A percentile compares a stretch with the other conserved stretches of the same genome.
phyloP scores from a whole-genome alignment of 306 rosid species.

The Dryas drummondii region DNA sequence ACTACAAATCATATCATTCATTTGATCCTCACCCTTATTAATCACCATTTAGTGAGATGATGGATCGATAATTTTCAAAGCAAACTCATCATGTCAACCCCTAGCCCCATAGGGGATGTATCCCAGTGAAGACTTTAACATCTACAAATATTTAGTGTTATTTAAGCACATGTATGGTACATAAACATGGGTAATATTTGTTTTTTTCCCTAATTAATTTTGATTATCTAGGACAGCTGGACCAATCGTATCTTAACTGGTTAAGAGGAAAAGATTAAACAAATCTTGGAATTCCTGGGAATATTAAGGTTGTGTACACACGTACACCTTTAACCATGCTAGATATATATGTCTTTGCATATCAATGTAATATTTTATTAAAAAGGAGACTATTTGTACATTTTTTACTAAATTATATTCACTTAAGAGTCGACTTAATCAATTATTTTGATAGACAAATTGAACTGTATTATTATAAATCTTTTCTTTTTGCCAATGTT shows the following conservation, averaged over 20 bases:
- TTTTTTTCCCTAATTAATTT: background rate
- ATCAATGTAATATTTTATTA: background rate
- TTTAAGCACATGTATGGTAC: no score
- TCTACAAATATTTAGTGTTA: no score
- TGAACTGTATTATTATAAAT: no score
- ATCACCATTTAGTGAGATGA: conserved; percentile 4
- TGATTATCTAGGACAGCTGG: conserved; percentile 7
- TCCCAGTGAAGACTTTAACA: background rate
- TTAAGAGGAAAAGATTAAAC: background rate
- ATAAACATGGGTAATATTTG: background rate
- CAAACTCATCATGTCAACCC: conserved; percentile 43
- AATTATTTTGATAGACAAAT: no score
- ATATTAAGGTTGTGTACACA: background rate
- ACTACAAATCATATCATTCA: conserved; percentile 37
- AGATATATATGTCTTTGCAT: background rate
- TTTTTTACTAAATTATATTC: no score
- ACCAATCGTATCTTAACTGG: background rate
- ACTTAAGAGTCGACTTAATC: no score
- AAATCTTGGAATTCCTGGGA: conserved; percentile 19
- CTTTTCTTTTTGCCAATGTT: no score
- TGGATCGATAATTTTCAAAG: conserved; percentile 18
- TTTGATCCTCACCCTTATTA: conserved; percentile 20
- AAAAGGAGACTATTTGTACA: background rate
- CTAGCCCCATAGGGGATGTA: conserved; percentile 35
- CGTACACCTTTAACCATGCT: no score